Percentiles rank a stretch among this genome's conserved stretches.
These are phyloP conservation scores for Nidularia pulvinata DNA, from an alignment of 768 basidiomycete genomes.

Conservation along the genomic window DNA sequence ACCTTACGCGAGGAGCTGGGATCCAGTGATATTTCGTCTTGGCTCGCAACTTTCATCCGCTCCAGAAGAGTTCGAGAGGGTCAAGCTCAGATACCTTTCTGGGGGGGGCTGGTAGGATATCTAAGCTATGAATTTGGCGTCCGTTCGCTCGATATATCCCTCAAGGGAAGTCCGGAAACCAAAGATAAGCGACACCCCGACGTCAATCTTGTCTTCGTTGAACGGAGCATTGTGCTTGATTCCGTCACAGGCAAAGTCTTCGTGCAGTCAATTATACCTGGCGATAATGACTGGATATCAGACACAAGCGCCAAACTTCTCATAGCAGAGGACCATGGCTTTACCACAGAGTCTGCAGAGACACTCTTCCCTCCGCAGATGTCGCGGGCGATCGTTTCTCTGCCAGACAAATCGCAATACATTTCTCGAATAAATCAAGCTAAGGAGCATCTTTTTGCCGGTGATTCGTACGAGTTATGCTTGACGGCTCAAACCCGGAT, in stretches of 20 bases:
- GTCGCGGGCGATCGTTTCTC: slow-evolving; percentile 25
- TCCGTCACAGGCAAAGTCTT: slow-evolving; percentile 43
- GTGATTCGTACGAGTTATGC: slow-evolving; percentile 94
- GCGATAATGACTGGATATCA: slow-evolving; percentile 63
- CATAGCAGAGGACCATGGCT: slow-evolving; percentile 7
- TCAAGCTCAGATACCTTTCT: slow-evolving; percentile 62
- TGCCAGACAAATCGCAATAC: slow-evolving; percentile 64
- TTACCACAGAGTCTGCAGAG: neutral
- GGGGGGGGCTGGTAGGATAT: slow-evolving; percentile 81
- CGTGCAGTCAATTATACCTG: slow-evolving; percentile 63
- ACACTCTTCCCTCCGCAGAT: neutral
- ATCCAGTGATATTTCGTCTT: slow-evolving; percentile 67
- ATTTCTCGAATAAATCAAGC: slow-evolving; percentile 67
- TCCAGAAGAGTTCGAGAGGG: slow-evolving; percentile 46
- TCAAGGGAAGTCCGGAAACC: slow-evolving; percentile 18
- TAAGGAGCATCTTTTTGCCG: slow-evolving; percentile 74
- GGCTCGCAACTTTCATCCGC: slow-evolving; percentile 73
- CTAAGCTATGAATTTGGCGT: slow-evolving; percentile 83
- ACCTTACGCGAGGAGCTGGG: slow-evolving; percentile 40
- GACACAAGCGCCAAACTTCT: slow-evolving; percentile 32
- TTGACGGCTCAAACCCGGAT: slow-evolving; percentile 76
- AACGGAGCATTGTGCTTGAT: slow-evolving; percentile 77
- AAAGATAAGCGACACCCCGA: slow-evolving; percentile 53
- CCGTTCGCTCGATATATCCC: slow-evolving; percentile 45
- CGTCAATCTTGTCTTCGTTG: slow-evolving; percentile 75